phyloP scores from a whole-genome alignment of 257 asterid genomes.

The Echium plantagineum region DNA sequence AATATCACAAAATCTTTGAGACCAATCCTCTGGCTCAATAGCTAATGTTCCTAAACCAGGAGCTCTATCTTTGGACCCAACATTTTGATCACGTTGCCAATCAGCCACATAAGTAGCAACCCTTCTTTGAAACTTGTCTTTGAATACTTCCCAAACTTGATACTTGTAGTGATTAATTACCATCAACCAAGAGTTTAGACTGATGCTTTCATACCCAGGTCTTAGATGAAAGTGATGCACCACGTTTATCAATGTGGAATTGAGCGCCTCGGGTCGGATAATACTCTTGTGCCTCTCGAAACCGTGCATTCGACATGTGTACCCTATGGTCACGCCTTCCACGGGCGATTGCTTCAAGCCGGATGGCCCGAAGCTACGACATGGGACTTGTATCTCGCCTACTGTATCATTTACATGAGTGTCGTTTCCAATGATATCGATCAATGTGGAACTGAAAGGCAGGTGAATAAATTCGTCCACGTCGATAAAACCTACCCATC shows the following conservation, averaged over 20 bases:
- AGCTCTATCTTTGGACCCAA: slow-evolving; percentile 57
- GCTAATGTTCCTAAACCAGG: slow-evolving; percentile 73
- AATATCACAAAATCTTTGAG: slow-evolving; percentile 52
- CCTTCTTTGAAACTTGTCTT: slow-evolving; percentile 60
- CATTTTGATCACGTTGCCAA: slow-evolving; percentile 55
- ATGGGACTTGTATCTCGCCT: slow-evolving; percentile 39
- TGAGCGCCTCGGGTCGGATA: slow-evolving; percentile 46
- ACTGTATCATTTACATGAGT: slow-evolving; percentile 14
- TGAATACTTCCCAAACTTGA: slow-evolving; percentile 85
- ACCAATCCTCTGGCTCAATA: slow-evolving; percentile 60
- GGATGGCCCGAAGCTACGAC: slow-evolving; percentile 68
- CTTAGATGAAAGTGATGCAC: slow-evolving; percentile 66
- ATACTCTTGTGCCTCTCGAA: slow-evolving; percentile 86
- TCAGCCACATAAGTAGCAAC: slow-evolving; percentile 76
- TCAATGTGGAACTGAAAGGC: slow-evolving; percentile 18
- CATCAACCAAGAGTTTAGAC: slow-evolving; percentile 22
- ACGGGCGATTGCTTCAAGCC: slow-evolving; percentile 31
- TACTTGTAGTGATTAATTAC: slow-evolving; percentile 77
- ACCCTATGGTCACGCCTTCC: slow-evolving; percentile 56
- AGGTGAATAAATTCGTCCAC: slow-evolving; percentile 69
- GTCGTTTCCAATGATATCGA: slow-evolving; percentile 14
- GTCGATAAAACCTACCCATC: slow-evolving; percentile 79
- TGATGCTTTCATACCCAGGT: slow-evolving; percentile 22
- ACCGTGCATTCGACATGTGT: slow-evolving; percentile 45
- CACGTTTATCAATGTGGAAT: slow-evolving; percentile 38